Evolutionary conservation across 2,329 filamentous ascomycete genomes (phyloP).

Genomic region (Hypomyces perniciosus): DNA sequence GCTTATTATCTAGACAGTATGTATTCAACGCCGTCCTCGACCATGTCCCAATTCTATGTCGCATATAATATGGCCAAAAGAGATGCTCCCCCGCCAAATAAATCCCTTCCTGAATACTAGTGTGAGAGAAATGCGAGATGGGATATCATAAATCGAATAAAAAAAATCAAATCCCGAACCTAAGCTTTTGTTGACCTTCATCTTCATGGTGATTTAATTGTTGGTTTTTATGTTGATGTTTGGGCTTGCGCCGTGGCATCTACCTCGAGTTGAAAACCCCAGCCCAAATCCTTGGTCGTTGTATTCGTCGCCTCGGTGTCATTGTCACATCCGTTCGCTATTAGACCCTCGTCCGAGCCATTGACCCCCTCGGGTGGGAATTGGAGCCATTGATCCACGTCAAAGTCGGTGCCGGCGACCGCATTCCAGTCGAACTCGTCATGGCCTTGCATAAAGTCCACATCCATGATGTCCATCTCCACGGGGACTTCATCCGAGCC

Average conservation of each 20-base stretch:
- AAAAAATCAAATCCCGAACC: neutral
- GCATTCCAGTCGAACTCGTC: constrained; percentile 51
- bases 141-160: neutral
- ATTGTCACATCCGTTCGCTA: constrained; percentile 27
- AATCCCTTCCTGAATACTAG: neutral
- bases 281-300: constrained; percentile 24
- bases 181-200: neutral
- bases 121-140: neutral
- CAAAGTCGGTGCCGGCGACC: constrained; percentile 46
- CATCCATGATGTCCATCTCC: constrained; percentile 33
- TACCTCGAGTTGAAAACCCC: constrained; percentile 23
- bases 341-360: constrained; percentile 32
- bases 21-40: neutral
- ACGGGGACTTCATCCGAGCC: constrained; percentile 35
- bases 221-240: too few relatives aligned
- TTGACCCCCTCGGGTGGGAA: constrained; percentile 47
- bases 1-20: neutral
- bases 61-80: neutral
- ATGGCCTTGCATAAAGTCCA: constrained; percentile 41
- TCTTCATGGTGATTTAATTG: neutral
- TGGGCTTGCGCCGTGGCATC: constrained; percentile 10
- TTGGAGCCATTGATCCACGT: constrained; percentile 55
- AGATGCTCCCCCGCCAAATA: neutral
- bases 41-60: neutral
- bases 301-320: constrained; percentile 21